phyloP scores from a whole-genome alignment of 1,139 yeast genomes.

The Geotrichum citri-aurantii region DNA sequence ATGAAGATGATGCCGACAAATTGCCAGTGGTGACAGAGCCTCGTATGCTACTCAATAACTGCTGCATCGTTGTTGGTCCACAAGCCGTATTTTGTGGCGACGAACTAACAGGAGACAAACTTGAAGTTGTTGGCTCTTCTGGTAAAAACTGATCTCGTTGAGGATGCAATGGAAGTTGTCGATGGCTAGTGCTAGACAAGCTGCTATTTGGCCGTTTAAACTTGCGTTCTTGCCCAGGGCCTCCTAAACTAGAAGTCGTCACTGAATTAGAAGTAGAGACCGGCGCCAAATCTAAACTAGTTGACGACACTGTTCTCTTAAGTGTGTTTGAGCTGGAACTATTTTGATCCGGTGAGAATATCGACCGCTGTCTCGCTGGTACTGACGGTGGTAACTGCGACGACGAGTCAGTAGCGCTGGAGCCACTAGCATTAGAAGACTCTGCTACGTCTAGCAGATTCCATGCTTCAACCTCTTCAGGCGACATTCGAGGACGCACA shows the following conservation, averaged over 20 bases:
- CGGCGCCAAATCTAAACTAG: slow-evolving; percentile 5
- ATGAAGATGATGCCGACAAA: background rate
- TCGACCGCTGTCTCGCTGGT: background rate
- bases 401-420: background rate
- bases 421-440: slow-evolving; percentile 2
- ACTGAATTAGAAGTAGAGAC: background rate
- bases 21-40: slow-evolving; percentile 9
- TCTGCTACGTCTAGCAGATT: slow-evolving; percentile 26
- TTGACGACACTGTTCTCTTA: slow-evolving; percentile 5
- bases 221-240: slow-evolving; percentile 1
- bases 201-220: slow-evolving; percentile 9
- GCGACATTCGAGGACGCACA: slow-evolving; percentile 20
- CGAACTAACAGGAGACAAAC: slow-evolving; percentile 6
- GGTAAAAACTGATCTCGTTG: background rate
- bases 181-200: background rate
- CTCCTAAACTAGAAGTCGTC: background rate
- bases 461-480: slow-evolving; percentile 34
- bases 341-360: background rate
- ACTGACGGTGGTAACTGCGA: background rate
- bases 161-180: background rate
- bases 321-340: background rate
- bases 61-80: slow-evolving; percentile 22
- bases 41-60: slow-evolving; percentile 26
- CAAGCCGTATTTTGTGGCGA: slow-evolving; percentile 10
- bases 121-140: background rate